These are phyloP conservation scores for Umbilicus rupestris DNA, from an alignment of 164 flowering plant genomes.

Conservation along the genomic window DNA sequence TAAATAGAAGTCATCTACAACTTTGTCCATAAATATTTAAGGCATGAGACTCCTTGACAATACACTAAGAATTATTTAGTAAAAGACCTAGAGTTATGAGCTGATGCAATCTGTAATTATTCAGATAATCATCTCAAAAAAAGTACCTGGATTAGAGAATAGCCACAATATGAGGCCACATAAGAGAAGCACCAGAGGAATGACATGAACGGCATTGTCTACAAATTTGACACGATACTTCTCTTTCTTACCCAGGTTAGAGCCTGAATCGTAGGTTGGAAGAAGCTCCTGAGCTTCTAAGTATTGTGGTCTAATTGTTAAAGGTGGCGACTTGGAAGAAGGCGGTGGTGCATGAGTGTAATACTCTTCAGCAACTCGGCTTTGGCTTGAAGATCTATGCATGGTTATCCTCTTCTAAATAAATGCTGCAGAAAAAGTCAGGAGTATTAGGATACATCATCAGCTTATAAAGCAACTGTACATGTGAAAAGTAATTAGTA, in stretches of 20 bases:
- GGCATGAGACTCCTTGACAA: too few relatives aligned
- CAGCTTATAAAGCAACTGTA: too few relatives aligned
- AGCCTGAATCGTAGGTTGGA: neutral
- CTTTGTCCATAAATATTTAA: too few relatives aligned
- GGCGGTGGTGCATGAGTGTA: slow-evolving; percentile 1
- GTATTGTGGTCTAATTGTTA: neutral
- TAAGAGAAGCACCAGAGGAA: slow-evolving; percentile 2
- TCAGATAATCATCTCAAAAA: neutral
- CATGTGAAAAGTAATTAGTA: too few relatives aligned
- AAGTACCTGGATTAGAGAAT: slow-evolving; percentile 8
- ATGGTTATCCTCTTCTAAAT: neutral
- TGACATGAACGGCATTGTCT: slow-evolving; percentile 2
- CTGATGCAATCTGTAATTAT: too few relatives aligned
- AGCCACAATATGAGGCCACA: slow-evolving; percentile 5
- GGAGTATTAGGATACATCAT: too few relatives aligned
- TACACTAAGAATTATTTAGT: too few relatives aligned
- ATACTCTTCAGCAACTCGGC: slow-evolving; percentile 8
- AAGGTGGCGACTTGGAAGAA: slow-evolving; percentile 1
- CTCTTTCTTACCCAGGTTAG: neutral
- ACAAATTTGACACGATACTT: neutral
- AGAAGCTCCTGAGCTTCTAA: slow-evolving; percentile 4
- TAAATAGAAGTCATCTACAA: too few relatives aligned
- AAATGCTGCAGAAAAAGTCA: neutral
- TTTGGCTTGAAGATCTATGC: slow-evolving; percentile 5
- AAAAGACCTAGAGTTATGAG: too few relatives aligned